Conservation (phyloP, 257 asterid genomes). For the Jasminum sambac region DNA sequence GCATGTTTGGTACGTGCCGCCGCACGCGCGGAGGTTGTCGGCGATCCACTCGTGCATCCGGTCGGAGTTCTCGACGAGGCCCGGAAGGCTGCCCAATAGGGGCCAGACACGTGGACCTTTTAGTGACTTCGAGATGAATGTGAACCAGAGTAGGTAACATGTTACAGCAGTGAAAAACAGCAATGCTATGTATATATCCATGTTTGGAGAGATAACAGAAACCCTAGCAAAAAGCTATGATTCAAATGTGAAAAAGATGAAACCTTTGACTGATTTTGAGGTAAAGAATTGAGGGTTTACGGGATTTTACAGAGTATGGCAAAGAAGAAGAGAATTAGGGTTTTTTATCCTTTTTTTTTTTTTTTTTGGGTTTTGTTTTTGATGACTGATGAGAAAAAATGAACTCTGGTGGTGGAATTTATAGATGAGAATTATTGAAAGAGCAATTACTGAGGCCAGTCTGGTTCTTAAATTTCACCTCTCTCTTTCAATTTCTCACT, state of each 20-base stretch:
- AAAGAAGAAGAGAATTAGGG: not conserved
- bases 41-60: conserved; percentile 92
- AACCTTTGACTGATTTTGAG: conserved; percentile 11
- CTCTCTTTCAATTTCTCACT: conserved; percentile 32
- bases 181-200: conserved; percentile 67
- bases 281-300: conserved; percentile 1
- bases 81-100: conserved; percentile 84
- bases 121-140: conserved; percentile 76
- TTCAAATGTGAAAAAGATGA: not conserved
- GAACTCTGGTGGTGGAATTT: conserved; percentile 34
- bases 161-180: conserved; percentile 61
- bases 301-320: not conserved
- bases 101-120: conserved; percentile 96
- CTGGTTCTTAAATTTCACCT: conserved; percentile 62
- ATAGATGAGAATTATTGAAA: conserved; percentile 48
- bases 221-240: not conserved
- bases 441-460: conserved; percentile 62
- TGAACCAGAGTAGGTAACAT: conserved; percentile 79
- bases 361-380: too few relatives aligned
- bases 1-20: conserved; percentile 95
- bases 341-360: too few relatives aligned
- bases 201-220: conserved; percentile 16
- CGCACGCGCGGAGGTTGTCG: conserved; percentile 86
- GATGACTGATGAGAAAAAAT: conserved; percentile 26
- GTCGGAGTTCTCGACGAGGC: conserved; percentile 71